Evolutionary conservation across 1,284 basidiomycete species (phyloP), one percentile per base, ranked within the genome.

Genomic region (Cryptococcus sp.): DNA sequence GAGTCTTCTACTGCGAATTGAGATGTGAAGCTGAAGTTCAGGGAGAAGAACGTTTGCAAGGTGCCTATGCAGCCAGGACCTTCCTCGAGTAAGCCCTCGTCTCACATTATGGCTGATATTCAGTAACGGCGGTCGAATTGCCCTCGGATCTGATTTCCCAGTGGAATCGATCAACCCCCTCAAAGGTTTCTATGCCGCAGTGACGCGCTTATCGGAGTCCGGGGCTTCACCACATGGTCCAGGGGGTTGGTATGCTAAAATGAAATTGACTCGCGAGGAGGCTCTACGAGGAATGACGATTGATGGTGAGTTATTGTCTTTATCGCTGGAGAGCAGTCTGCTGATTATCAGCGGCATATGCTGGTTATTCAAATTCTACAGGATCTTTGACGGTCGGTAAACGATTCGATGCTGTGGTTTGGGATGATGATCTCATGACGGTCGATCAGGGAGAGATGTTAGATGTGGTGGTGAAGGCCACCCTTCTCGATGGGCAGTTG

Each of bases 71-170:
- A 0, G 96, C 92, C 78, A 83, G 84, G 57, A 83, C 85, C 0
- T 79, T 93, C 39, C 77, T 91, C 7, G 71, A 79, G 86, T 88
- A 55, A 59, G 83, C 70, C 7, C 42, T 22, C 9, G 1, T 19
- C 32, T 28, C 16, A 23, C 47, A 3, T 10, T 31, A 28, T 49
- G 28, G 28, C 37, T 40, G 37, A 81, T 85, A 51, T 67, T n/a
- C 11, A 77, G 78, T 16, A 74, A 79, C 2, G 78, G 76, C 2
- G 77, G 76, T 0, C 66, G 84, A 11, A 79, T 92, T 2, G 84
- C 88, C 0, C 78, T 94, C 0, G 91, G 92, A 10, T 90, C 88
- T 2, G 92, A 96, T 72, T 94, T 94, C 72, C 91, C 91, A 1
- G 85, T 97, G 1, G 91, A 93, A 72, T 70, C 67, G 2, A 66